Base-by-base conservation (phyloP, 169 alveolate genomes). In the Perkinsus olseni region DNA sequence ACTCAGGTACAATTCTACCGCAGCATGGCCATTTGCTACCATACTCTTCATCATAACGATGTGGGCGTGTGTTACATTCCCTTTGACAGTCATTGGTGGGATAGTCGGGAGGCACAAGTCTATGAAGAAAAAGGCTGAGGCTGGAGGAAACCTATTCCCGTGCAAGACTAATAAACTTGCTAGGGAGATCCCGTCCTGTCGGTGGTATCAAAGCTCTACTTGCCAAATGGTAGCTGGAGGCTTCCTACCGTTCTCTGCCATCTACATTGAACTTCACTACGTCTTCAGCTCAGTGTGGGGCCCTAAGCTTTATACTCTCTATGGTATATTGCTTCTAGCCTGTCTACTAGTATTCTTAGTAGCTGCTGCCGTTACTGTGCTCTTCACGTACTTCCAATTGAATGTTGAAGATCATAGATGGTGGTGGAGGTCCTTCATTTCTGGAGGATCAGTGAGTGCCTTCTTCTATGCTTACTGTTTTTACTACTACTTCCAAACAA, bases 331-430 rank as follows among this genome's bases (percentile, higher is more conserved):
- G 39, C 93, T 94, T 10, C 92, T 92, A 34, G 93, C 92, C 31
- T 38, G 28, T 10, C 40, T 94, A 38, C 48, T 92, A 62, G 91
- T 94, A 39, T 39, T 94, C 45, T 74, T 93, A 38, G 94, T 93
- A 13, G 91, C 94, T 34, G 95, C 95, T n/a, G 93, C 92, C 28
- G 91, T 94, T 1, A 51, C 94, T 11, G 92, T 94, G 8, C 74
- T 93, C 0, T 90, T 92, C 36, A 93, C 93, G 34, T 94, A 94
- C 38, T 94, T 94, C 74, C 94, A 91, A 31, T 91, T 94, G 34
- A 93, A 91, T 91, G 92, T 93, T 31, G 95, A 93, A 62, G 92
- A 93, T 38, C 93, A 93, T 48, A 39, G 95, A 82, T 93, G 95
- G 95, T 91, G 93, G 93, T 93, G 95, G 95, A 51, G 91, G 20